A percentile compares a stretch with the other conserved stretches of the same genome.
Evolutionary conservation across 306 rosid genomes (phyloP).

Genomic region (Pueraria montana): DNA sequence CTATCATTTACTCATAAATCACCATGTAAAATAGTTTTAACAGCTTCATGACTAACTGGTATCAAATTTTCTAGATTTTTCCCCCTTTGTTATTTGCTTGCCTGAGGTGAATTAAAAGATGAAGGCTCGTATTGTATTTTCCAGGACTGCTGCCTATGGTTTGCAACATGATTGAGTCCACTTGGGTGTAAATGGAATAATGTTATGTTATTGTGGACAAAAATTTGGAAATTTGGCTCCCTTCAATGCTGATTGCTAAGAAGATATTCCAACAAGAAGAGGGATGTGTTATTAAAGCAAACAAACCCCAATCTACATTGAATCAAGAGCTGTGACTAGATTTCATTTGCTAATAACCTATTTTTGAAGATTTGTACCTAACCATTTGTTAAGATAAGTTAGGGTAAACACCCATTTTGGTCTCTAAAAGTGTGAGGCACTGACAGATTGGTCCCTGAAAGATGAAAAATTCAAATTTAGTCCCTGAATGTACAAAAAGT

Average conservation of each 20-base stretch:
- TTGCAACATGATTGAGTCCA: background rate
- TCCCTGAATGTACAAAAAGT: too few relatives aligned
- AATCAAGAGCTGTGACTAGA: background rate
- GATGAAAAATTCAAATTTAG: too few relatives aligned
- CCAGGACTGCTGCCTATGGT: background rate
- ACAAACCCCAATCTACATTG: too few relatives aligned
- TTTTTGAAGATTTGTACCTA: background rate
- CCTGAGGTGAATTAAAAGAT: background rate
- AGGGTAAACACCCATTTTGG: too few relatives aligned
- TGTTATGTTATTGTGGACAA: background rate
- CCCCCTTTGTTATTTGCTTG: slow-evolving; percentile 2
- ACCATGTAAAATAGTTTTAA: too few relatives aligned
- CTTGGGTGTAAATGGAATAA: background rate
- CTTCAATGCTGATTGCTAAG: background rate
- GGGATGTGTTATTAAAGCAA: too few relatives aligned
- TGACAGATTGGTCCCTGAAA: too few relatives aligned
- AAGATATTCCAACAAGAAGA: background rate
- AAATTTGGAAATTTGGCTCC: background rate
- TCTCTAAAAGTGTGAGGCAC: too few relatives aligned
- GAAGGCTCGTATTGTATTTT: background rate
- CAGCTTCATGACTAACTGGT: slow-evolving; percentile 36
- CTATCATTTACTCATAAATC: too few relatives aligned
- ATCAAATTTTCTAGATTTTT: slow-evolving; percentile 30
- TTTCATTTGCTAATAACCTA: background rate
- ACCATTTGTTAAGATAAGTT: background rate